Conservation (phyloP, 2,329 filamentous ascomycete genomes). For the Trematosphaeria pertusa region DNA sequence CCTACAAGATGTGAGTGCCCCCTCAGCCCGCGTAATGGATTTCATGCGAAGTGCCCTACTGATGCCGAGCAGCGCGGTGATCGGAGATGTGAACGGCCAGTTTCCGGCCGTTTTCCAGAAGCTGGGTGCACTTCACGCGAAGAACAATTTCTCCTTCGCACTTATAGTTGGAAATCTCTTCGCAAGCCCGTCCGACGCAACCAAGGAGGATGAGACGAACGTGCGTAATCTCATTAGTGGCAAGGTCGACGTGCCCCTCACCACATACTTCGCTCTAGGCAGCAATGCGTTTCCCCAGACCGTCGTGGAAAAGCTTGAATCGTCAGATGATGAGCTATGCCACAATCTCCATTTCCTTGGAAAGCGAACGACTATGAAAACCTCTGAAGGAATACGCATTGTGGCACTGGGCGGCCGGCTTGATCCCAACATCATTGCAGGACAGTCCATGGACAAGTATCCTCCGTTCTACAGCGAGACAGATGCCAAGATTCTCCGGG, state of each 20-base stretch:
- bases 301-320: constrained; percentile 76
- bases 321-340: constrained; percentile 74
- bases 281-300: constrained; percentile 71
- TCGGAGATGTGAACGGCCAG: constrained; percentile 83
- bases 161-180: constrained; percentile 88
- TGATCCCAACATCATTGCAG: constrained; percentile 66
- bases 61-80: constrained; percentile 68
- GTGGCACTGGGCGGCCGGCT: constrained; percentile 82
- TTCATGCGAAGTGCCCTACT: too few relatives aligned
- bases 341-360: constrained; percentile 88
- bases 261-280: constrained; percentile 91
- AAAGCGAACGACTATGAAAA: constrained; percentile 86
- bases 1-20: constrained; percentile 63
- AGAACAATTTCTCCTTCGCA: constrained; percentile 87
- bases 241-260: constrained; percentile 75
- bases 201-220: constrained; percentile 62
- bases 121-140: constrained; percentile 78
- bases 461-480: constrained; percentile 78
- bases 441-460: constrained; percentile 73
- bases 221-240: constrained; percentile 73
- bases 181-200: constrained; percentile 53
- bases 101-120: constrained; percentile 80
- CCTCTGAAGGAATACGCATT: constrained; percentile 85
- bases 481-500: constrained; percentile 77
- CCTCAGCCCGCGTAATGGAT: too few relatives aligned